Evolutionary conservation across 371 early-diverging fungal genomes (phyloP).

Genomic region (Mortierella sp.): DNA sequence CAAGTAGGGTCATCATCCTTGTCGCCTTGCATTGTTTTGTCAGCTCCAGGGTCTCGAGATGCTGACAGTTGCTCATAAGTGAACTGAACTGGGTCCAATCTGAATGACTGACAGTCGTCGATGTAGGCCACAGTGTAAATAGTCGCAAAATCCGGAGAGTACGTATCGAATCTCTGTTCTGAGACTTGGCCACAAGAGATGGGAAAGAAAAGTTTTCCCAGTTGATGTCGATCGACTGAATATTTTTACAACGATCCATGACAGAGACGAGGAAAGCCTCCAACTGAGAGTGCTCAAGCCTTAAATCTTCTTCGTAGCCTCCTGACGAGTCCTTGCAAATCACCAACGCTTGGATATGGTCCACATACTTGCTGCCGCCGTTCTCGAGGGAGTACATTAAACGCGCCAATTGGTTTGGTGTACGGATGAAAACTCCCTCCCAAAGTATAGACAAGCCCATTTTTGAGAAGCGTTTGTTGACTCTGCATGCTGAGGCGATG

Average conservation of each 20-base stretch:
- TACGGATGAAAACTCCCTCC: slow-evolving; percentile 24
- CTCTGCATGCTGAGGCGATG: slow-evolving; percentile 18
- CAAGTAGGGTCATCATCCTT: slow-evolving; percentile 8
- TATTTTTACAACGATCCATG: slow-evolving; percentile 1
- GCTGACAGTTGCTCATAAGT: slow-evolving; percentile 9
- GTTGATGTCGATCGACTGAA: slow-evolving; percentile 19
- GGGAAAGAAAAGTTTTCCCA: slow-evolving; percentile 30
- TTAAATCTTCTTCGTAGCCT: slow-evolving; percentile 12
- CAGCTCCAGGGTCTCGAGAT: slow-evolving; percentile 25
- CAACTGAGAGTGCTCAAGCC: slow-evolving; percentile 26
- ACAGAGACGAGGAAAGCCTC: slow-evolving; percentile 21
- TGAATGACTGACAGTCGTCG: too few species aligned
- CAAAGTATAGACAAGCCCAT: slow-evolving; percentile 24
- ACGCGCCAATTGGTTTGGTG: slow-evolving; percentile 25
- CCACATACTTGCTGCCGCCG: slow-evolving; percentile 17
- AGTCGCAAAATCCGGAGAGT: too few species aligned
- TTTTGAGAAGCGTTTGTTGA: slow-evolving; percentile 24
- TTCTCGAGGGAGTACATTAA: slow-evolving; percentile 28
- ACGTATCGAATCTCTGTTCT: background rate
- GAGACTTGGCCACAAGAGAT: slow-evolving; percentile 1
- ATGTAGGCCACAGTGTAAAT: too few species aligned
- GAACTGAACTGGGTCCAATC: background rate
- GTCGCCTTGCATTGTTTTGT: slow-evolving; percentile 9
- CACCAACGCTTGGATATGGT: slow-evolving; percentile 18
- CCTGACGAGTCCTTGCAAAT: slow-evolving; percentile 12